Evolutionary conservation across 129 eudicot species (phyloP), one percentile per base, ranked within the genome.

Genomic region (Saposhnikovia divaricata): DNA sequence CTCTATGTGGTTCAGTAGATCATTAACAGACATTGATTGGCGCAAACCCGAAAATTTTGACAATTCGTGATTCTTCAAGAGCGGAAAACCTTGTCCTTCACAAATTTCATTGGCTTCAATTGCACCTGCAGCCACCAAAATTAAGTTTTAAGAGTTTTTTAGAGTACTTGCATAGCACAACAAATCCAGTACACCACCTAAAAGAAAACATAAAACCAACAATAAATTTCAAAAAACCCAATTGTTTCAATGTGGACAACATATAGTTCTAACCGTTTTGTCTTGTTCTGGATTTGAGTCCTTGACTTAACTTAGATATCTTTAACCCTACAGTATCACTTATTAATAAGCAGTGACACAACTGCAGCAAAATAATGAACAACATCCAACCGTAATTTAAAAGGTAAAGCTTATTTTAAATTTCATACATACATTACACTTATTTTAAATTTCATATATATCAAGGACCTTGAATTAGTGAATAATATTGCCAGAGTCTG

Each of bases 21-120:
- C 97, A 66, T 79, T 87, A 90, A 90, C 81, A 2, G 99, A 92
- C 88, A 89, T 89, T 0, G 98, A 87, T 50, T 88, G 89, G 28
- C 81, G 88, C 18, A 93, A 73, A n/a, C 90, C 93, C 0, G 87
- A 84, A 68, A 82, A 87, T 77, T 88, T 85, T 63, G 85, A 11
- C 50, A 46, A 86, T 75, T 88, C 91, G 88, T 63, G 15, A 68
- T 77, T 85, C 61, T 85, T 78, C 34, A 70, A 23, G 27, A 59
- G 48, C 78, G 53, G 44, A 78, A 83, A 50, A 43, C 51, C 72
- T 65, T 82, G 79, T 15, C 70, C 81, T 27, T 48, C 59, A 11
- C 55, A 18, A 74, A 82, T 86, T 70, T 57, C 55, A 55, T 47
- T 82, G 46, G 77, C 90, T 81, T 91, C 95, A 16, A 81, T 87